phyloP scores from a whole-genome alignment of 2,329 filamentous ascomycete species.

The Colletotrichum tofieldiae region DNA sequence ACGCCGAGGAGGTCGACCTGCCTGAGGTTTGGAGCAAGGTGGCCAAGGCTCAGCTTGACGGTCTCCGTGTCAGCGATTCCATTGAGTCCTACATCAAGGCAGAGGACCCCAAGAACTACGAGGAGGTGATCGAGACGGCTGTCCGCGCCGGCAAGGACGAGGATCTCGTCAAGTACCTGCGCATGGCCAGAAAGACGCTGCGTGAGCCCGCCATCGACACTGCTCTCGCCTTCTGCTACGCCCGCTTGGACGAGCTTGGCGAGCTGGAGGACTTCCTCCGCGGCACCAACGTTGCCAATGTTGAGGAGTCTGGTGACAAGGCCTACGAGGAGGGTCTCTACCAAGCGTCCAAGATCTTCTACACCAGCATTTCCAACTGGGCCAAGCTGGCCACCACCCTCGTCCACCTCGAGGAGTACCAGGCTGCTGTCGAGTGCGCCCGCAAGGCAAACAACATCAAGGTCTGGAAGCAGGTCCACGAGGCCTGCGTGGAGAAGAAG shows the following conservation, averaged over 20 bases:
- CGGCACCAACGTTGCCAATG: slow-evolving; percentile 92
- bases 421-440: slow-evolving; percentile 96
- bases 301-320: slow-evolving; percentile 98
- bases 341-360: slow-evolving; percentile 97
- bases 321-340: slow-evolving; percentile 95
- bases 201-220: slow-evolving; percentile 96
- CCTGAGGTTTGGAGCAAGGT: slow-evolving; percentile 99
- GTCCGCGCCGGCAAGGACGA: slow-evolving; percentile 98
- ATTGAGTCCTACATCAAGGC: slow-evolving; percentile 99
- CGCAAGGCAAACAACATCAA: slow-evolving; percentile 99
- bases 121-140: slow-evolving; percentile 95
- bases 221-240: slow-evolving; percentile 92
- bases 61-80: slow-evolving; percentile 90
- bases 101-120: slow-evolving; percentile 91
- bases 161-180: slow-evolving; percentile 95
- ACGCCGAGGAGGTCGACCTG: slow-evolving; percentile 93
- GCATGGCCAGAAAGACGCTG: slow-evolving; percentile 97
- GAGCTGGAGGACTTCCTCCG: slow-evolving; percentile 98
- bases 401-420: slow-evolving; percentile 97
- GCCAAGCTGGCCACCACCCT: slow-evolving; percentile 97
- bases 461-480: slow-evolving; percentile 99
- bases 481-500: slow-evolving; percentile 96
- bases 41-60: slow-evolving; percentile 97
- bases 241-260: slow-evolving; percentile 89
- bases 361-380: slow-evolving; percentile 98